Evolutionary conservation across 1,139 yeast genomes (phyloP).

Genomic region (Diutina siamensis): DNA sequence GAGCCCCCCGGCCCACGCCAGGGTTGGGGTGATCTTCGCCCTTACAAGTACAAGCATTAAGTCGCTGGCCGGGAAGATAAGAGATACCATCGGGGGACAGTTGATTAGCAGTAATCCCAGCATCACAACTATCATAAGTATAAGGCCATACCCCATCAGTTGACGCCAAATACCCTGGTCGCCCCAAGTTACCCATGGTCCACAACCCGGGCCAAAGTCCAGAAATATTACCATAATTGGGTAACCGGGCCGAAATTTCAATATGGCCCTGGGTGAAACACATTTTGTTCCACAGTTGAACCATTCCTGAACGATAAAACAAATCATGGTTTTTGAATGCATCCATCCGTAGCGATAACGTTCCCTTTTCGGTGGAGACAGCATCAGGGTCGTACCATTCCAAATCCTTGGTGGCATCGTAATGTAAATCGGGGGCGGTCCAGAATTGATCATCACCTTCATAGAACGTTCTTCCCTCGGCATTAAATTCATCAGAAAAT

Average conservation of each 20-base stretch:
- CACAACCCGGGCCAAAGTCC: slow-evolving; percentile 91
- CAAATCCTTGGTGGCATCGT: slow-evolving; percentile 70
- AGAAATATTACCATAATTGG: slow-evolving; percentile 54
- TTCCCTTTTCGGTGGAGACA: slow-evolving; percentile 53
- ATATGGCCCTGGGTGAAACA: slow-evolving; percentile 71
- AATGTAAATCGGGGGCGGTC: slow-evolving; percentile 64
- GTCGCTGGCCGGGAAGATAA: slow-evolving; percentile 65
- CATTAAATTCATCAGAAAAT: slow-evolving; percentile 76
- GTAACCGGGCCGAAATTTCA: slow-evolving; percentile 60
- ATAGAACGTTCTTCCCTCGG: slow-evolving; percentile 74
- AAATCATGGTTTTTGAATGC: slow-evolving; percentile 62
- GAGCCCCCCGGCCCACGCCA: slow-evolving; percentile 80
- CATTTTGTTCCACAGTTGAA: slow-evolving; percentile 74
- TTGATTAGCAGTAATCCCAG: slow-evolving; percentile 85
- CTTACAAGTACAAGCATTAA: slow-evolving; percentile 56
- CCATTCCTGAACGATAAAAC: slow-evolving; percentile 73
- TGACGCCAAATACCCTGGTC: slow-evolving; percentile 72
- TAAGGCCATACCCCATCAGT: slow-evolving; percentile 90
- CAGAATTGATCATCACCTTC: slow-evolving; percentile 80
- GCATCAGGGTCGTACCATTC: slow-evolving; percentile 92
- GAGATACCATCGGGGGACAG: slow-evolving; percentile 73
- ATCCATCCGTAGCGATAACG: slow-evolving; percentile 56
- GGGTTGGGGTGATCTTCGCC: slow-evolving; percentile 72
- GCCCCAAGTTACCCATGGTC: slow-evolving; percentile 78
- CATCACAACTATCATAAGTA: slow-evolving; percentile 71